Evolutionary conservation across 2,329 filamentous ascomycete genomes (phyloP).

Genomic region (Fusarium brachygibbosum): DNA sequence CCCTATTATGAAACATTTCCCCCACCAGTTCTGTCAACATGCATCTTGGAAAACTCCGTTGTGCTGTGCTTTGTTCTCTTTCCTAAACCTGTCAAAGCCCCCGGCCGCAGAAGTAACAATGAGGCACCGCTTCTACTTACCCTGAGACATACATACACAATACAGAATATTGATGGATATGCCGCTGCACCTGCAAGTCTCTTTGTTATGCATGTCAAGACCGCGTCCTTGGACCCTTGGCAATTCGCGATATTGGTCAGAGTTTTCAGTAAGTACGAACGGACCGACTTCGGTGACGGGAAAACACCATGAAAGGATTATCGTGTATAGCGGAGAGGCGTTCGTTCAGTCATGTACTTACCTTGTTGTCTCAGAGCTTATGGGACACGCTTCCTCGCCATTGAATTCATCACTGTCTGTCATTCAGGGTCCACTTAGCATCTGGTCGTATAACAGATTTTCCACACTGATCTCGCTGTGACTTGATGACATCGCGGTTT

Average conservation of each 20-base stretch:
- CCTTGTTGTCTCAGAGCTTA: constrained; percentile 51
- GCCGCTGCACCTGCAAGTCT: neutral
- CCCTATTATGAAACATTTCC: constrained; percentile 74
- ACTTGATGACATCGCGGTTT: constrained; percentile 59
- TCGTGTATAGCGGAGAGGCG: neutral
- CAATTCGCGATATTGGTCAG: neutral
- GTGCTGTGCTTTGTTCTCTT: constrained; percentile 59
- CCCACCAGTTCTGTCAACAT: constrained; percentile 59
- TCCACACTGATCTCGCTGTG: constrained; percentile 56
- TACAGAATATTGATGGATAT: neutral
- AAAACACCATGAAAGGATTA: neutral
- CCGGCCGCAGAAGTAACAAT: constrained; percentile 63
- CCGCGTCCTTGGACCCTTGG: neutral
- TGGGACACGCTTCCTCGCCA: constrained; percentile 55
- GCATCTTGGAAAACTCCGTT: neutral
- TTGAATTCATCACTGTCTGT: constrained; percentile 55
- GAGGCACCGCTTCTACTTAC: constrained; percentile 65
- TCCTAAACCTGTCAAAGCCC: constrained; percentile 65
- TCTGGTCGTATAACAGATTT: constrained; percentile 31
- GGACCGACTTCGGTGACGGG: neutral
- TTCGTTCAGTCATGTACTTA: constrained; percentile 41
- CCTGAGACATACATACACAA: constrained; percentile 56
- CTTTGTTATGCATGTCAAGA: neutral
- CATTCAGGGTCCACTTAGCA: constrained; percentile 59
- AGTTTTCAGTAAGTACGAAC: neutral